Evolutionary conservation across 495 filamentous ascomycete species (phyloP), one percentile per base, ranked within the genome.

Genomic region (Physcia stellaris): DNA sequence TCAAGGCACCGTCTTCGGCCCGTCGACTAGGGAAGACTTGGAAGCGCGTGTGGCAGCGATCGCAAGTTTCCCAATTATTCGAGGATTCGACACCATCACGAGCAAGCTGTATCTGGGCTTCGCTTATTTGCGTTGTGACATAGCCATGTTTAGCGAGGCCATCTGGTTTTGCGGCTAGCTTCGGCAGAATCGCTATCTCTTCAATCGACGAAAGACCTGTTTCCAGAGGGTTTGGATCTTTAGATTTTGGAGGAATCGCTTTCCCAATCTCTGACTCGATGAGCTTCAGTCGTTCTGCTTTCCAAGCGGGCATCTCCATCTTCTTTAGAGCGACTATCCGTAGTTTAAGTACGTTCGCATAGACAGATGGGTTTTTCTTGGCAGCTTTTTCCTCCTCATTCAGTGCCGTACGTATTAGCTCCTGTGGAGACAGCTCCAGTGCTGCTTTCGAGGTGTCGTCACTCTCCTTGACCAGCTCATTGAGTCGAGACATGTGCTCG

Each of bases 21-120:
- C 84, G 70, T 24, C 90, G 79, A 12, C 84, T 84, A 5, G 87
- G 85, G 48, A 92, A 96, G 12, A 93, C 84, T 55, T 94, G 86
- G 51, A 99, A 96, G 20, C 87, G 75, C 16, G 69, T 72, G 17
- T 59, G 66, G 56, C 90, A 99, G 11, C 90, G 79, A 51, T 94
- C 88, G 50, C 90, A 99, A 12, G 68, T 58, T 58, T 96, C 92
- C 66, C 75, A 94, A 29, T 82, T 81, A 27, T 73, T 66, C 9
- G 77, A 70, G 5, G 73, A 66, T 28, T 72, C 58, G 2, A 84
- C 63, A 0, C 77, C 86, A 35, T 67, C 67, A 21, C 60, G 66
- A 6, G 86, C 82, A 21, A 66, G 51, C 22, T 67, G 60, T 3
- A 86, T 59, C 29, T 83, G 77, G 21, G 59, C 65, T 1, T 67